These are phyloP conservation scores for Zygoascus ofunaensis DNA, from an alignment of 805 yeast genomes.

Conservation along the genomic window DNA sequence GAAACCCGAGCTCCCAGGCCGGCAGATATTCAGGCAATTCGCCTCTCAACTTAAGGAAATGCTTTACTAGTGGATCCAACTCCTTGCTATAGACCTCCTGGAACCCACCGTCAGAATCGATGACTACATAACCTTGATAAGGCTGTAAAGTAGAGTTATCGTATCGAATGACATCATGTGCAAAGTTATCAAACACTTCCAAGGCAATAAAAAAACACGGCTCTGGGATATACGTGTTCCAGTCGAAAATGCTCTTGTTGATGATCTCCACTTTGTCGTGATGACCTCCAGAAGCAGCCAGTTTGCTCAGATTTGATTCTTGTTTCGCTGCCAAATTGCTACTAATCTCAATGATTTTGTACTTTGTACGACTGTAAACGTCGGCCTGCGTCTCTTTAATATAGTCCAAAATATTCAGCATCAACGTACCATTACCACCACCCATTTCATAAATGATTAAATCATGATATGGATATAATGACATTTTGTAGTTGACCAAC, in stretches of 20 bases:
- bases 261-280: conserved; percentile 50
- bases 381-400: conserved; percentile 58
- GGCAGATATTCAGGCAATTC: conserved; percentile 21
- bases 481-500: conserved; percentile 58
- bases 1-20: conserved; percentile 33
- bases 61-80: conserved; percentile 31
- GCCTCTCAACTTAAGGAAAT: conserved; percentile 49
- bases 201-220: conserved; percentile 73
- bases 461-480: conserved; percentile 60
- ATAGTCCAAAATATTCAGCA: conserved; percentile 64
- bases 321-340: conserved; percentile 53
- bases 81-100: conserved; percentile 47
- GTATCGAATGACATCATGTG: conserved; percentile 74
- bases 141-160: conserved; percentile 60
- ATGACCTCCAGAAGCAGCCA: conserved; percentile 38
- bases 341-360: conserved; percentile 66
- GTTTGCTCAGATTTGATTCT: conserved; percentile 26
- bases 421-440: conserved; percentile 82
- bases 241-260: conserved; percentile 67
- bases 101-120: conserved; percentile 67
- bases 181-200: conserved; percentile 76
- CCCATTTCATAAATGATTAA: conserved; percentile 79
- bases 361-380: conserved; percentile 57
- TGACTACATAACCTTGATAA: conserved; percentile 65
- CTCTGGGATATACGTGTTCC: conserved; percentile 50